Percentiles rank a stretch among this genome's conserved stretches.
phyloP scores from a whole-genome alignment of 2,329 filamentous ascomycete species.

The Colletotrichum sp. region DNA sequence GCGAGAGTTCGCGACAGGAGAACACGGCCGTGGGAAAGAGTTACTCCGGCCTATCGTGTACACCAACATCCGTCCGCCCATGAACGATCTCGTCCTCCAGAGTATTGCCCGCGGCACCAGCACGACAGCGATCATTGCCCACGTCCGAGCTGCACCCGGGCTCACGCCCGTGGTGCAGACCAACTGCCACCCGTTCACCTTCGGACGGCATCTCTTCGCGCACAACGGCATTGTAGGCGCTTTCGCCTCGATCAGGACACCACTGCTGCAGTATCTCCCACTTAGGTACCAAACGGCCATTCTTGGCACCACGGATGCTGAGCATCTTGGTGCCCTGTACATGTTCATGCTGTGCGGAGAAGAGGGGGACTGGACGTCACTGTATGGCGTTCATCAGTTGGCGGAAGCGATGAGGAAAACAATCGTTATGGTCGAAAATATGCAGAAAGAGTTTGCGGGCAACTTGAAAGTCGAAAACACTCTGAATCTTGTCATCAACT shows the following conservation, averaged over 20 bases:
- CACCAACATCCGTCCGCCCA: constrained; percentile 7
- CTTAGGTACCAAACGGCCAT: constrained; percentile 4
- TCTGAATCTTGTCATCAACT: neutral
- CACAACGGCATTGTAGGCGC: constrained; percentile 12
- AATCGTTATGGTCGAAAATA: neutral
- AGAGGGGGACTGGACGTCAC: constrained; percentile 4
- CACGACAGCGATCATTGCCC: constrained; percentile 1
- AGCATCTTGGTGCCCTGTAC: constrained; percentile 9
- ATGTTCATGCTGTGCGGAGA: constrained; percentile 5
- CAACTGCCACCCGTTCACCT: constrained; percentile 14
- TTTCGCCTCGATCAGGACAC: neutral
- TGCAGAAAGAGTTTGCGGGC: neutral
- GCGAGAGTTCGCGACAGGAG: neutral
- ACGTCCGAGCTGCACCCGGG: constrained; percentile 5
- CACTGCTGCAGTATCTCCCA: constrained; percentile 9
- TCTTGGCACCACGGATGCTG: constrained; percentile 12
- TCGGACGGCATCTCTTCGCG: constrained; percentile 12
- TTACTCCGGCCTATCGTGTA: constrained; percentile 6
- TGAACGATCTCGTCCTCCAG: constrained; percentile 12
- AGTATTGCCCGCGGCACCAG: constrained; percentile 11
- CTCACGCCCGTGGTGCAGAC: constrained; percentile 11
- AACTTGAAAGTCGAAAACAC: neutral
- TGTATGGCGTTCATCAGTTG: neutral
- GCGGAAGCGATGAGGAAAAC: constrained; percentile 11
- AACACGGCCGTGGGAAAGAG: neutral